These are phyloP conservation scores for Monilinia polystroma DNA, from an alignment of 2,329 filamentous ascomycete genomes.

Conservation along the genomic window DNA sequence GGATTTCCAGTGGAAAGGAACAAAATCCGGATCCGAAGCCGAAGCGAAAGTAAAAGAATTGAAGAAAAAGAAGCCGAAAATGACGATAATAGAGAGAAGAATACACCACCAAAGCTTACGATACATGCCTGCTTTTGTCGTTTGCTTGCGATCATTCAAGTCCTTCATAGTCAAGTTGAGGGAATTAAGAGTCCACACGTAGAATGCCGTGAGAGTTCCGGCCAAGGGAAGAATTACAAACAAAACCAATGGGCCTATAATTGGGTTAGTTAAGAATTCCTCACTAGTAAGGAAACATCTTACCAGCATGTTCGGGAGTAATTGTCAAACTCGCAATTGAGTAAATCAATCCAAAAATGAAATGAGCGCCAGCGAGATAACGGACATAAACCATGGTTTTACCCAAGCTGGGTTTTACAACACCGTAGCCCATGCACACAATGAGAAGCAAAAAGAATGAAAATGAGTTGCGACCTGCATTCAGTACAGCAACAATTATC, in stretches of 20 bases:
- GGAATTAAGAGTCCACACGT: constrained; percentile 97
- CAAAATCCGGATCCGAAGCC: constrained; percentile 79
- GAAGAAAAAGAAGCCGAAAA: constrained; percentile 98
- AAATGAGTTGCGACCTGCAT: constrained; percentile 93
- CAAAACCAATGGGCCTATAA: constrained; percentile 75
- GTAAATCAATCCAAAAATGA: constrained; percentile 92
- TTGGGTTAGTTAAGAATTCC: constrained; percentile 21
- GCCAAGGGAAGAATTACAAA: constrained; percentile 91
- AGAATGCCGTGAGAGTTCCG: constrained; percentile 90
- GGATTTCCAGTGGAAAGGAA: constrained; percentile 95
- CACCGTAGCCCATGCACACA: constrained; percentile 98
- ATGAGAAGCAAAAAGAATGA: constrained; percentile 97
- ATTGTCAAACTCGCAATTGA: constrained; percentile 85
- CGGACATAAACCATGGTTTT: constrained; percentile 93
- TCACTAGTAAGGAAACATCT: constrained; percentile 33
- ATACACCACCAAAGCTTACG: constrained; percentile 99
- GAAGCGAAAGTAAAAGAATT: constrained; percentile 95
- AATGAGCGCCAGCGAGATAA: constrained; percentile 86
- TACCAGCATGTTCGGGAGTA: constrained; percentile 79
- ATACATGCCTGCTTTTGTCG: constrained; percentile 93
- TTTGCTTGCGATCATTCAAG: constrained; percentile 89
- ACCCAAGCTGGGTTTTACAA: constrained; percentile 90
- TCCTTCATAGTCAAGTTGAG: constrained; percentile 95
- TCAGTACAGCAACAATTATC: constrained; percentile 87
- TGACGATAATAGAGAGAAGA: constrained; percentile 84